Percentiles rank a stretch among this genome's conserved stretches.
phyloP scores from a whole-genome alignment of 805 yeast genomes.

The Teunomyces panamensis region DNA sequence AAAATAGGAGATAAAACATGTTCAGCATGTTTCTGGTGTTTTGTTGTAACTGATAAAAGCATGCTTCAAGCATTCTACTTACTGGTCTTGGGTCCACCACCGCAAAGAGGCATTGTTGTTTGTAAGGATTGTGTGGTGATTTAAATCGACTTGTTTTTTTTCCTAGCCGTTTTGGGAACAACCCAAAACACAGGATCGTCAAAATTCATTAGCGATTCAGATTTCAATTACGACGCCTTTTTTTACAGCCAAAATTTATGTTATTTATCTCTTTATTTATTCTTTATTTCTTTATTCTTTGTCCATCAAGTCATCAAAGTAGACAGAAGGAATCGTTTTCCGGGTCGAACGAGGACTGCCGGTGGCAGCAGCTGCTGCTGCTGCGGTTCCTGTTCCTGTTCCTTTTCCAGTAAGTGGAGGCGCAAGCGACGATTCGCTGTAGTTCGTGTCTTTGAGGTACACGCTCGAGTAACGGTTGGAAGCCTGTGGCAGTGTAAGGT shows the following conservation, averaged over 20 bases:
- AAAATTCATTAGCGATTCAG: neutral
- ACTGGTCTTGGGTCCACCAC: slow-evolving; percentile 41
- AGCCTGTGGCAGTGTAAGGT: slow-evolving; percentile 21
- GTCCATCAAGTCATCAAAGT: slow-evolving; percentile 50
- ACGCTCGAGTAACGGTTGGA: slow-evolving; percentile 35
- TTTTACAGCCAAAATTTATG: neutral
- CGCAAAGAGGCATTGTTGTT: slow-evolving; percentile 39
- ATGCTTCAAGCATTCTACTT: slow-evolving; percentile 18
- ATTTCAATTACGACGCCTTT: neutral
- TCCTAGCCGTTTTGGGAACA: slow-evolving; percentile 3
- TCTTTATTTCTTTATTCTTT: slow-evolving; percentile 8
- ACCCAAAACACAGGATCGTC: neutral
- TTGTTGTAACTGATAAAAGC: neutral
- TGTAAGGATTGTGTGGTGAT: slow-evolving; percentile 1
- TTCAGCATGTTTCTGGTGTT: neutral
- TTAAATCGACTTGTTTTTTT: neutral
- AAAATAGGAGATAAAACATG: too few relatives aligned
- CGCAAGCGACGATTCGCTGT: slow-evolving; percentile 27
- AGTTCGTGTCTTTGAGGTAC: slow-evolving; percentile 37
- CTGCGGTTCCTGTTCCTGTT: neutral
- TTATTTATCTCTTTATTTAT: too few relatives aligned
- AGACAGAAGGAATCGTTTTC: slow-evolving; percentile 46
- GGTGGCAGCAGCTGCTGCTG: slow-evolving; percentile 7
- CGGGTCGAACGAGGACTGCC: slow-evolving; percentile 19
- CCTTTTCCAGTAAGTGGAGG: too few relatives aligned